Evolutionary conservation across 139 green algal genomes (phyloP).

Genomic region (Chlamydomonas asymmetrica): DNA sequence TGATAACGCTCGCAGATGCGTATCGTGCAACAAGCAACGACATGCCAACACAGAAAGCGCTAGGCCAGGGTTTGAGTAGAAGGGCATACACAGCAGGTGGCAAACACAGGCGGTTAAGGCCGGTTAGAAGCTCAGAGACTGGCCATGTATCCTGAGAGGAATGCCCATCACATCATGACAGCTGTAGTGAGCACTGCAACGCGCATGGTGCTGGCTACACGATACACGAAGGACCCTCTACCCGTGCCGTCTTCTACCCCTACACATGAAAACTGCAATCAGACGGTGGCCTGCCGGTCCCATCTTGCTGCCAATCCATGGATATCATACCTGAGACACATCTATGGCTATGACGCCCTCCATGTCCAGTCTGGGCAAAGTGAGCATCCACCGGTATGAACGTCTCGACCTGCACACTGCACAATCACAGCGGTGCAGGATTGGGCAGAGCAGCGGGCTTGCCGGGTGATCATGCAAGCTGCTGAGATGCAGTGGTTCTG

Average conservation of each 20-base stretch:
- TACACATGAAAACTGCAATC: background rate
- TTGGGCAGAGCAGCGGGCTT: too few species aligned
- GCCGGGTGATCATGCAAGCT: too few species aligned
- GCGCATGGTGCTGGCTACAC: too few species aligned
- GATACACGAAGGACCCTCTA: too few species aligned
- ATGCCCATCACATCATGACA: background rate
- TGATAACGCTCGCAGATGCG: too few species aligned
- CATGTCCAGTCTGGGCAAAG: slow-evolving; percentile 12
- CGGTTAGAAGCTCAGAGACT: background rate
- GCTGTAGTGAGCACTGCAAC: too few species aligned
- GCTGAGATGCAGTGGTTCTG: too few species aligned
- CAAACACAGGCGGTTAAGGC: background rate
- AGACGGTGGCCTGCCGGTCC: background rate
- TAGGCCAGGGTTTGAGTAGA: background rate
- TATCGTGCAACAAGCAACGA: background rate
- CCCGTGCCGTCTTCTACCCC: too few species aligned
- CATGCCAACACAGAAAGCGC: background rate
- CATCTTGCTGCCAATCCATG: background rate
- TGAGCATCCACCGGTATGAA: slow-evolving; percentile 64
- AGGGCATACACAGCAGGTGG: background rate
- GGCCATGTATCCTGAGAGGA: background rate
- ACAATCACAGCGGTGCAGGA: too few species aligned
- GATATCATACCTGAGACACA: slow-evolving; percentile 19
- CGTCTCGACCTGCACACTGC: too few species aligned
- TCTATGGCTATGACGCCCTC: slow-evolving; percentile 43